Evolutionary conservation across 1,284 basidiomycete genomes (phyloP).

Genomic region (Ustilago crameri): DNA sequence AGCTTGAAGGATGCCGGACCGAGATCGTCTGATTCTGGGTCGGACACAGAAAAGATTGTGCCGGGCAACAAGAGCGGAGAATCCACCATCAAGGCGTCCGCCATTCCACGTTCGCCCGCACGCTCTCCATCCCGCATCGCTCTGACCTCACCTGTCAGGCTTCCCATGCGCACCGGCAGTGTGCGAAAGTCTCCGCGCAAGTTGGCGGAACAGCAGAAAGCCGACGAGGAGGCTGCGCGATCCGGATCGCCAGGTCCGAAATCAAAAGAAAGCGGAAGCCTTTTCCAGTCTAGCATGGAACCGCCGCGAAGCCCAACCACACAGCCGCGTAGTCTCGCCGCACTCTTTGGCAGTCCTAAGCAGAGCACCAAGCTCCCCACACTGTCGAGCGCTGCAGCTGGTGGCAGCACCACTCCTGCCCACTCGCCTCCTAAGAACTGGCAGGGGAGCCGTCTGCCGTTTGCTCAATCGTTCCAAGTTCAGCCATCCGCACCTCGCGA

Average conservation of each 20-base stretch:
- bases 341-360: constrained; percentile 44
- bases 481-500: constrained; percentile 19
- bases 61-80: constrained; percentile 29
- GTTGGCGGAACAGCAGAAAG: constrained; percentile 29
- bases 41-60: constrained; percentile 37
- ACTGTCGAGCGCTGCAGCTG: constrained; percentile 18
- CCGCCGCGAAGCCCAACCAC: constrained; percentile 29
- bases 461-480: constrained; percentile 17
- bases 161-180: constrained; percentile 36
- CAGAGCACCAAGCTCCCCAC: constrained; percentile 40
- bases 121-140: constrained; percentile 38
- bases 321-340: constrained; percentile 42
- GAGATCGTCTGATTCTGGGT: constrained; percentile 29
- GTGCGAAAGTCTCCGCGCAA: constrained; percentile 48
- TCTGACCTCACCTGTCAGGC: constrained; percentile 29
- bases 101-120: constrained; percentile 45
- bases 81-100: constrained; percentile 47
- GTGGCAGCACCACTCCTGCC: constrained; percentile 37
- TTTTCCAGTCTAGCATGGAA: constrained; percentile 26
- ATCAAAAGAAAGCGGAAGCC: constrained; percentile 8
- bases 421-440: constrained; percentile 48
- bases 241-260: constrained; percentile 28
- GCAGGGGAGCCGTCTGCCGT: constrained; percentile 35
- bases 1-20: constrained; percentile 1
- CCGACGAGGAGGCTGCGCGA: constrained; percentile 14